These are phyloP conservation scores for Colletotrichum spaethianum DNA, from an alignment of 2,329 filamentous ascomycete genomes.

Conservation along the genomic window DNA sequence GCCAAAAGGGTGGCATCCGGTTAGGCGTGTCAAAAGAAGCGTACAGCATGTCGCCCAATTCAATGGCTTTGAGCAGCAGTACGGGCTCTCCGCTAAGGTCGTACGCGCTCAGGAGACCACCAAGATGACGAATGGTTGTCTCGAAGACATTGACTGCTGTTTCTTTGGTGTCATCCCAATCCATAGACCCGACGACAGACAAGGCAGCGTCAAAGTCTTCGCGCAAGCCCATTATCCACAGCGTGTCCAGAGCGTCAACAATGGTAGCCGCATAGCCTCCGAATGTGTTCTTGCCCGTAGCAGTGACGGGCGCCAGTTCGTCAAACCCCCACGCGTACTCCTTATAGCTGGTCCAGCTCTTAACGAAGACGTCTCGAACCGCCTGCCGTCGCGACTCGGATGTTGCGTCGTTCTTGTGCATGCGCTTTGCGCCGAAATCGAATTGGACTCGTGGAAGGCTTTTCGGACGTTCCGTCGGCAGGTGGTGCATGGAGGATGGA, in stretches of 20 bases:
- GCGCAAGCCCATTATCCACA: slow-evolving; percentile 69
- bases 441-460: slow-evolving; percentile 37
- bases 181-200: slow-evolving; percentile 59
- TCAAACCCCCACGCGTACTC: slow-evolving; percentile 62
- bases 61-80: slow-evolving; percentile 72
- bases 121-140: slow-evolving; percentile 79
- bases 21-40: slow-evolving; percentile 78
- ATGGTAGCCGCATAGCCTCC: slow-evolving; percentile 63
- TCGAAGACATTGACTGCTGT: slow-evolving; percentile 74
- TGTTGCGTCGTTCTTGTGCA: slow-evolving; percentile 25
- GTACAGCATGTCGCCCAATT: slow-evolving; percentile 76
- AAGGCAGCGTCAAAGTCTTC: slow-evolving; percentile 63
- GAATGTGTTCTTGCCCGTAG: slow-evolving; percentile 56
- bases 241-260: slow-evolving; percentile 63
- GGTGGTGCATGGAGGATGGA: slow-evolving; percentile 33
- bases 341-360: slow-evolving; percentile 60
- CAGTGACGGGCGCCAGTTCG: slow-evolving; percentile 60
- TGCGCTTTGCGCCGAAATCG: slow-evolving; percentile 28
- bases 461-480: slow-evolving; percentile 24
- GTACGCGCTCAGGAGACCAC: slow-evolving; percentile 77
- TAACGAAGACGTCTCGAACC: slow-evolving; percentile 52
- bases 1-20: slow-evolving; percentile 66
- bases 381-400: slow-evolving; percentile 43
- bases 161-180: slow-evolving; percentile 64
- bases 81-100: slow-evolving; percentile 72